Evolutionary conservation across 2,329 filamentous ascomycete genomes (phyloP).

Genomic region (Hyphodiscus sp.): DNA sequence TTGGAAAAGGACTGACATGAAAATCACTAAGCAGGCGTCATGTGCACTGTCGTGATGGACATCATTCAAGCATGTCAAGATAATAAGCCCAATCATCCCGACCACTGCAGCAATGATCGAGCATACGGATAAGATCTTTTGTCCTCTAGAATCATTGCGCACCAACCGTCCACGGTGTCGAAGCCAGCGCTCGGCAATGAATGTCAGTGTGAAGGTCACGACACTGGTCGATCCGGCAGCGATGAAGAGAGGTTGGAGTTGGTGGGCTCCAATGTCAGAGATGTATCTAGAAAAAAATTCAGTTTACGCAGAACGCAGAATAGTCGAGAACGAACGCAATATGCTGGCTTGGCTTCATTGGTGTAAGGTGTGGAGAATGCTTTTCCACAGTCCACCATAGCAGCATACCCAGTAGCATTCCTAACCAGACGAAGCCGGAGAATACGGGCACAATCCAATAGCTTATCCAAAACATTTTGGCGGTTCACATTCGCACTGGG

Average conservation of each 20-base stretch:
- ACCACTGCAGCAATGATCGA: slow-evolving; percentile 62
- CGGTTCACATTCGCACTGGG: background rate
- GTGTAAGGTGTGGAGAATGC: slow-evolving; percentile 43
- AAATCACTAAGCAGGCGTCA: slow-evolving; percentile 68
- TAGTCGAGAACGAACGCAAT: slow-evolving; percentile 38
- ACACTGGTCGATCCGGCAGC: slow-evolving; percentile 63
- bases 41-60: slow-evolving; percentile 58
- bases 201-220: slow-evolving; percentile 71
- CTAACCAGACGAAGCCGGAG: slow-evolving; percentile 19
- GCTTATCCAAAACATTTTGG: background rate
- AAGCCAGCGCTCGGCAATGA: slow-evolving; percentile 75
- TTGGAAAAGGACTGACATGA: slow-evolving; percentile 35
- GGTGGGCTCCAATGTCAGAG: slow-evolving; percentile 53
- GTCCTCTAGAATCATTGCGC: slow-evolving; percentile 56
- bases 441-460: slow-evolving; percentile 9
- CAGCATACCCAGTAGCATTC: slow-evolving; percentile 15
- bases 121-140: slow-evolving; percentile 55
- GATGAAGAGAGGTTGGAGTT: slow-evolving; percentile 71
- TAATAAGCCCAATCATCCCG: slow-evolving; percentile 72
- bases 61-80: slow-evolving; percentile 79
- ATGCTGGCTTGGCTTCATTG: slow-evolving; percentile 49
- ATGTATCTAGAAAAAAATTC: slow-evolving; percentile 52
- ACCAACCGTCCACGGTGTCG: slow-evolving; percentile 72
- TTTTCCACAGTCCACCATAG: slow-evolving; percentile 54
- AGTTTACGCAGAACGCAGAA: slow-evolving; percentile 53